Evolutionary conservation across 495 filamentous ascomycete species (phyloP), one percentile per base, ranked within the genome.

Genomic region (Trichocladium uniseriatum): DNA sequence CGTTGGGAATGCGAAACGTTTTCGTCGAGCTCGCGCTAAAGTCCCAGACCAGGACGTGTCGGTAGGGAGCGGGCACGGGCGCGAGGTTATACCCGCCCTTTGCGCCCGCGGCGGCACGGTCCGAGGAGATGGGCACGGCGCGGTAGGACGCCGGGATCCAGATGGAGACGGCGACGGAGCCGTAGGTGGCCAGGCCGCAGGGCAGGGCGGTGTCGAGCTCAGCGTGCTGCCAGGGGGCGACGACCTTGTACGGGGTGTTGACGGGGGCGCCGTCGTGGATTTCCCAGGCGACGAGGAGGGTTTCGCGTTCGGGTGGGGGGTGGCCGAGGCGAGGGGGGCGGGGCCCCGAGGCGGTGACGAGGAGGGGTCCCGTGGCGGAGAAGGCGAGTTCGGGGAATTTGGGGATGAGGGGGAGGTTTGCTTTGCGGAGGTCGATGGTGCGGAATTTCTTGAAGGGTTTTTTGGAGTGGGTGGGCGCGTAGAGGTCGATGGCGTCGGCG

Each of bases 381-480:
- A 66, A 64, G 20, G 63, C 63, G 34, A 68, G 61, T 38, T 68
- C 65, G 31, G 65, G 65, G 40, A 58, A 66, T 21, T 66, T 62
- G 15, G 65, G 65, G 4, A 66, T 19, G 27, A 68, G 27, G 11
- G 65, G 65, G 9, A 68, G 61, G 38, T 44, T 52, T 32, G 57
- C 58, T 10, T 57, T 53, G 49, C 50, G 49, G 16, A 68, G 59
- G 76, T 94, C 38, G 83, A 84, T 62, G 82, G 86, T 42, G 83
- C 90, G 61, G 68, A 75, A 53, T 70, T 91, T 49, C 64, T 74
- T 45, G 75, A 83, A 55, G 79, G 80, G 53, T 83, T 94, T 69
- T 73, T 92, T 53, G 70, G 85, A 9, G 80, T 90, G 20, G 11
- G 32, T 45, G 78, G 84, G 64, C 68, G 85, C 46, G 69, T 92